phyloP scores from a whole-genome alignment of 2,329 filamentous ascomycete species.

The Beauveria sp. region DNA sequence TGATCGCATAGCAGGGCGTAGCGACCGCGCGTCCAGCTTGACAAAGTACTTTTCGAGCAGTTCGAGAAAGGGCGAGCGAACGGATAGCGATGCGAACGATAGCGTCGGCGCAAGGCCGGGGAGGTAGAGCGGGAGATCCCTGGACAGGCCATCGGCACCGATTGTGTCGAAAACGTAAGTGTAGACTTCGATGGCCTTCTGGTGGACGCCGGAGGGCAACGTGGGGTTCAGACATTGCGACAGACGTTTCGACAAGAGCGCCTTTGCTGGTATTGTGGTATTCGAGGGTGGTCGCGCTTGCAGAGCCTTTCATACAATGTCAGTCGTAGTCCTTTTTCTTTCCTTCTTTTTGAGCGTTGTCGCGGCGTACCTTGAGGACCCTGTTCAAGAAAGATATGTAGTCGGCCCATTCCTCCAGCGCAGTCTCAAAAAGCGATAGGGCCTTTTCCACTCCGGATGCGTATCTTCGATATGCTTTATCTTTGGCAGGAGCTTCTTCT shows the following conservation, averaged over 20 bases:
- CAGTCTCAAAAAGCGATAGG: conserved; percentile 82
- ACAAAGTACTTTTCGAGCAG: conserved; percentile 77
- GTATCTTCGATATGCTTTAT: conserved; percentile 78
- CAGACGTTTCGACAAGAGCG: conserved; percentile 77
- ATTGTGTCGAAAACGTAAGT: conserved; percentile 81
- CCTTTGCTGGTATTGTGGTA: conserved; percentile 71
- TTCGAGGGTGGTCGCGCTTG: conserved; percentile 74
- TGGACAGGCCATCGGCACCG: conserved; percentile 69
- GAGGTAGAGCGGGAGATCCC: conserved; percentile 79
- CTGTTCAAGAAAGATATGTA: conserved; percentile 96
- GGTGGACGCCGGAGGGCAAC: conserved; percentile 91
- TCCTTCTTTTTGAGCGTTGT: too few species aligned
- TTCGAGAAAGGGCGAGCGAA: conserved; percentile 76
- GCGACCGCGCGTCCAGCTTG: conserved; percentile 57
- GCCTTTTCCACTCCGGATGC: conserved; percentile 80
- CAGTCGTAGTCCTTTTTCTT: conserved; percentile 2
- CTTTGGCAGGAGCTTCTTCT: conserved; percentile 52
- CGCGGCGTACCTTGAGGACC: conserved; percentile 65
- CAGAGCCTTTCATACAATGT: conserved; percentile 54
- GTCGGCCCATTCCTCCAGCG: conserved; percentile 97
- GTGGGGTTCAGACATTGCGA: conserved; percentile 93
- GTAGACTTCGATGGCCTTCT: conserved; percentile 94
- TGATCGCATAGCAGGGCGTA: conserved; percentile 84
- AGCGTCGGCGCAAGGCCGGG: conserved; percentile 83
- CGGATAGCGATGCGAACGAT: conserved; percentile 89